Percentiles rank a stretch among this genome's conserved stretches.
These are phyloP conservation scores for Erigeron philadelphicus DNA, from an alignment of 140 eudicot genomes.

Conservation along the genomic window DNA sequence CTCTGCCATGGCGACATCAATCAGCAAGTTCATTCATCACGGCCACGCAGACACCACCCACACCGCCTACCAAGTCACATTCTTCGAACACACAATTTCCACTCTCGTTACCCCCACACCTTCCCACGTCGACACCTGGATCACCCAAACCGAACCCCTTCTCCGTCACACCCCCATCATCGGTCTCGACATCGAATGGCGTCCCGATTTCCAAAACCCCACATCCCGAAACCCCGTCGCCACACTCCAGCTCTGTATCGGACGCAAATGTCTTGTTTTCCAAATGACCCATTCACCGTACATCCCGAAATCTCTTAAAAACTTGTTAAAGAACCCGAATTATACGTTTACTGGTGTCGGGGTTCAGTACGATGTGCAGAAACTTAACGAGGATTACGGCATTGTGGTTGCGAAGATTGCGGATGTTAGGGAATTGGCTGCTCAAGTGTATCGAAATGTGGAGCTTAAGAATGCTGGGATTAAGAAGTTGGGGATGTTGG, in stretches of 20 bases:
- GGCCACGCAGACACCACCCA: slow-evolving; percentile 27
- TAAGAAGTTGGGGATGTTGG: slow-evolving; percentile 15
- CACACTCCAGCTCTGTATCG: slow-evolving; percentile 50
- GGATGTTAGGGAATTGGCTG: slow-evolving; percentile 42
- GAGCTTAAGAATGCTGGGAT: slow-evolving; percentile 31
- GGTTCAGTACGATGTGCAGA: slow-evolving; percentile 31
- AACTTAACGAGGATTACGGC: slow-evolving; percentile 34
- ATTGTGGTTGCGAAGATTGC: slow-evolving; percentile 25
- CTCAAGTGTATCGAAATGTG: background rate
- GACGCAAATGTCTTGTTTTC: slow-evolving; percentile 42
- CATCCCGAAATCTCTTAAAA: slow-evolving; percentile 28
- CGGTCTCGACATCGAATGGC: slow-evolving; percentile 73
- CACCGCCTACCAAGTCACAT: slow-evolving; percentile 40
- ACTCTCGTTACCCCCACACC: slow-evolving; percentile 48
- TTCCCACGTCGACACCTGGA: slow-evolving; percentile 39
- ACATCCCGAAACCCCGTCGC: slow-evolving; percentile 35
- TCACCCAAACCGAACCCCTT: slow-evolving; percentile 29
- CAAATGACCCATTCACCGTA: slow-evolving; percentile 36
- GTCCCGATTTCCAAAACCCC: slow-evolving; percentile 29
- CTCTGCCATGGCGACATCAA: slow-evolving; percentile 18
- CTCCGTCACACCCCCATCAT: slow-evolving; percentile 28
- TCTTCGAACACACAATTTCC: slow-evolving; percentile 29
- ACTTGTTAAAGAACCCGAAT: slow-evolving; percentile 30
- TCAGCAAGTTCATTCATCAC: slow-evolving; percentile 26
- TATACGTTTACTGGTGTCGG: slow-evolving; percentile 47